phyloP scores from a whole-genome alignment of 495 filamentous ascomycete genomes.

The Hypoxylon rickii region DNA sequence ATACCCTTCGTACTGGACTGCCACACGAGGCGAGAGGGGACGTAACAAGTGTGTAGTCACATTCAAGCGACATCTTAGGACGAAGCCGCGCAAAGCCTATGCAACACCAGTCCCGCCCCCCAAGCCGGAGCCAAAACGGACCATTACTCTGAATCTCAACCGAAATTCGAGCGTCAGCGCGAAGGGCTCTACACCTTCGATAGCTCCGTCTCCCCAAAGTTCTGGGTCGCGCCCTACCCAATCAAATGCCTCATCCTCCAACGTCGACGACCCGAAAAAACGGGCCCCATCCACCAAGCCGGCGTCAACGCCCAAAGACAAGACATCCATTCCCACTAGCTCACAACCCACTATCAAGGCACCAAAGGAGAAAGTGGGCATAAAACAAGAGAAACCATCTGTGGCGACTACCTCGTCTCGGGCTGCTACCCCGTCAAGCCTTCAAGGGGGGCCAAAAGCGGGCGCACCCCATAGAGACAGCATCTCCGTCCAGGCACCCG shows the following conservation, averaged over 20 bases:
- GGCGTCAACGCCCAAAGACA: slow-evolving; percentile 11
- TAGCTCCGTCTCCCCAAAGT: slow-evolving; percentile 12
- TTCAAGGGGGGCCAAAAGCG: slow-evolving; percentile 24
- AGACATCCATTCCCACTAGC: background rate
- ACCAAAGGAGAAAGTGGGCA: slow-evolving; percentile 5
- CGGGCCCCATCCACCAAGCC: slow-evolving; percentile 10
- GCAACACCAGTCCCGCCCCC: slow-evolving; percentile 13
- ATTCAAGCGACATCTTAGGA: slow-evolving; percentile 43
- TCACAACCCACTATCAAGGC: slow-evolving; percentile 16
- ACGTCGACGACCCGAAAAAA: slow-evolving; percentile 15
- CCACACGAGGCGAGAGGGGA: slow-evolving; percentile 50
- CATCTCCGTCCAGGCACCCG: slow-evolving; percentile 33
- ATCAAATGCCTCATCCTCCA: background rate
- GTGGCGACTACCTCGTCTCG: background rate
- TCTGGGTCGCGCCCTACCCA: background rate
- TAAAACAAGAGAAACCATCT: slow-evolving; percentile 17
- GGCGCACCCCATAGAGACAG: slow-evolving; percentile 27
- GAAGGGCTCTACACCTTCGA: slow-evolving; percentile 23
- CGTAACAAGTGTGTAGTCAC: slow-evolving; percentile 36
- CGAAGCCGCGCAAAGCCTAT: slow-evolving; percentile 34
- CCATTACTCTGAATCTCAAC: slow-evolving; percentile 36
- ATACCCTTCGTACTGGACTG: slow-evolving; percentile 73
- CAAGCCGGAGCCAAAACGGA: slow-evolving; percentile 39
- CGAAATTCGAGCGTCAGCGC: slow-evolving; percentile 21
- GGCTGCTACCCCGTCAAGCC: slow-evolving; percentile 3